Percentiles rank a stretch among this genome's conserved stretches.
These are phyloP conservation scores for Camellia granthamiana DNA, from an alignment of 148 eudicot genomes.

Conservation along the genomic window DNA sequence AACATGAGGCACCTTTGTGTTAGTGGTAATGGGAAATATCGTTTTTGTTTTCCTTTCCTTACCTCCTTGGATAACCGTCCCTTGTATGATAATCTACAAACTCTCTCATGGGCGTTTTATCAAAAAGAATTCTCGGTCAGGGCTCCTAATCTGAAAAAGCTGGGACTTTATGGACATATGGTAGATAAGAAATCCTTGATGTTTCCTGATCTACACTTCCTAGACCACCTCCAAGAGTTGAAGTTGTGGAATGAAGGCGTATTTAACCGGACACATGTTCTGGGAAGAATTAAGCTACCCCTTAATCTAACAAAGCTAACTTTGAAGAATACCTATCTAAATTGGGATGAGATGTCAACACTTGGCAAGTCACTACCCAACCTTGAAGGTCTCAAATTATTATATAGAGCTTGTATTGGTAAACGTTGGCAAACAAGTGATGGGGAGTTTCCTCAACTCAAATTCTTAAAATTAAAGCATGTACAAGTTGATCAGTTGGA, in stretches of 20 bases:
- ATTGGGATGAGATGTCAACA: constrained; percentile 14
- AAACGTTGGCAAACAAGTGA: neutral
- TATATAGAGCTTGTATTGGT: neutral
- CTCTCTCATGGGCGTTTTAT: neutral
- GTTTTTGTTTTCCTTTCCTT: too few species aligned
- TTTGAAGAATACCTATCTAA: neutral
- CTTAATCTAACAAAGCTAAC: constrained; percentile 13
- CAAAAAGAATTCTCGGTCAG: neutral
- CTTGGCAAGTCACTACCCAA: constrained; percentile 15
- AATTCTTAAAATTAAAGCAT: neutral
- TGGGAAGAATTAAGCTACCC: constrained; percentile 1
- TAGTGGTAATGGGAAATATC: neutral
- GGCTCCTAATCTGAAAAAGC: constrained; percentile 16
- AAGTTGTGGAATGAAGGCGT: too few species aligned
- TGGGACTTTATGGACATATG: neutral
- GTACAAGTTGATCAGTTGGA: neutral
- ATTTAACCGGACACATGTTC: neutral
- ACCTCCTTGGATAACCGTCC: too few species aligned
- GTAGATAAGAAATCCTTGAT: neutral
- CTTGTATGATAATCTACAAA: neutral
- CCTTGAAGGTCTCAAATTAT: constrained; percentile 9
- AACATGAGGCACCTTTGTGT: constrained; percentile 18
- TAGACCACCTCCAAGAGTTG: constrained; percentile 13
- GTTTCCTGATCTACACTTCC: constrained; percentile 5
- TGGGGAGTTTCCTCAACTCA: neutral